Evolutionary conservation across 2,329 filamentous ascomycete species (phyloP).

Genomic region (Monilinia vaccinii-corymbosi): DNA sequence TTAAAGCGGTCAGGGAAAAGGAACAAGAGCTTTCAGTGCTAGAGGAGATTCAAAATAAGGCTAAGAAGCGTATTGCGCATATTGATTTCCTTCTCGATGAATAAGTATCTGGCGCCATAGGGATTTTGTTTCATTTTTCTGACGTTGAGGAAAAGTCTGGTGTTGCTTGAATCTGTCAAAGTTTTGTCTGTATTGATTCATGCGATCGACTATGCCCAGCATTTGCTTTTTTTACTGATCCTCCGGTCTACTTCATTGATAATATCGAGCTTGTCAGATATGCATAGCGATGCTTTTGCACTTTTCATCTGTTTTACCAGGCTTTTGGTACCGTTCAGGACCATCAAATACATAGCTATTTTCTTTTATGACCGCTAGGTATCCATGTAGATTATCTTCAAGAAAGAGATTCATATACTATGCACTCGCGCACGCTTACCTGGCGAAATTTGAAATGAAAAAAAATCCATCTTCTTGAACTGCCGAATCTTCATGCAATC

Average conservation of each 20-base stretch:
- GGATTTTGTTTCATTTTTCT: not conserved
- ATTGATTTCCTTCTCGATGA: not conserved
- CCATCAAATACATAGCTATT: too few species aligned
- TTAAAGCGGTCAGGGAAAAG: not conserved
- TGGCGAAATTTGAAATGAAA: not conserved
- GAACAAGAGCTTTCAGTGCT: not conserved
- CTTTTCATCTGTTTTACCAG: not conserved
- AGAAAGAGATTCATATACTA: not conserved
- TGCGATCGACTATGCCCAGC: not conserved
- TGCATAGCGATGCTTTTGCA: not conserved
- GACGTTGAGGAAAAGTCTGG: too few species aligned
- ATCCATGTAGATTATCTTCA: not conserved
- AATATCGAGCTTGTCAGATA: not conserved
- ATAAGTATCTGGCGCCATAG: not conserved
- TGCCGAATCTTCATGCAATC: not conserved
- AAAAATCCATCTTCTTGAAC: not conserved
- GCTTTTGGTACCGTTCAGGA: not conserved
- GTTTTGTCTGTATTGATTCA: not conserved
- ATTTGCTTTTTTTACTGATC: not conserved
- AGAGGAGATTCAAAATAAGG: not conserved
- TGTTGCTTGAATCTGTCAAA: not conserved
- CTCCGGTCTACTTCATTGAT: not conserved
- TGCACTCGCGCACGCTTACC: not conserved
- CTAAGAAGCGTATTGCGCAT: not conserved
- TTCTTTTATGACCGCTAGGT: too few species aligned